Conservation (phyloP, 169 alveolate species). For the Cryptosporidium ryanae region DNA sequence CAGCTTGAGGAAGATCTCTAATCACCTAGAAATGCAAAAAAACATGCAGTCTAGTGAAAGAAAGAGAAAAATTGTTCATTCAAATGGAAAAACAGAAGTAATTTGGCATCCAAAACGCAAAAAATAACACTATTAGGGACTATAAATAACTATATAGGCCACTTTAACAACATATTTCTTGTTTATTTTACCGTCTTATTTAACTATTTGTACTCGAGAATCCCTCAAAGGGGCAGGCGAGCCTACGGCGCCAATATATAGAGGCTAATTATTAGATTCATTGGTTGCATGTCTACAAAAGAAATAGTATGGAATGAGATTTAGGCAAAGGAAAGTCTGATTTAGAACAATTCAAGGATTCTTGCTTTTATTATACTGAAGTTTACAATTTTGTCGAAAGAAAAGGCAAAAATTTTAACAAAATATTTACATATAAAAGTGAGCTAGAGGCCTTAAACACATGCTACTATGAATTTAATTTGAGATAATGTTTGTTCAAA, state of each 20-base stretch:
- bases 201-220: neutral
- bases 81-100: slow-evolving; percentile 23
- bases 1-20: slow-evolving; percentile 20
- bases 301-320: neutral
- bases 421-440: too few species aligned
- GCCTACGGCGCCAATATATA: neutral
- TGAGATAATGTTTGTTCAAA: too few species aligned
- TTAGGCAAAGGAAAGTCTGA: too few species aligned
- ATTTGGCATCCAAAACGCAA: slow-evolving; percentile 70
- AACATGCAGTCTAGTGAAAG: slow-evolving; percentile 27
- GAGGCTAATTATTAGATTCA: slow-evolving; percentile 1
- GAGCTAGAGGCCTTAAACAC: too few species aligned
- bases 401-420: too few species aligned
- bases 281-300: slow-evolving; percentile 1
- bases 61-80: slow-evolving; percentile 25
- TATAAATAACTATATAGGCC: neutral
- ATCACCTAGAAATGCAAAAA: slow-evolving; percentile 42
- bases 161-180: neutral
- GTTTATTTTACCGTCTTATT: neutral
- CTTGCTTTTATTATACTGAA: too few species aligned
- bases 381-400: too few species aligned
- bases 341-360: too few species aligned
- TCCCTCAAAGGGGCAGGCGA: too few species aligned
- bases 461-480: too few species aligned
- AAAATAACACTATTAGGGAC: neutral